Evolutionary conservation across 352 stramenopile species (phyloP).

Genomic region (Plasmopara muralis): DNA sequence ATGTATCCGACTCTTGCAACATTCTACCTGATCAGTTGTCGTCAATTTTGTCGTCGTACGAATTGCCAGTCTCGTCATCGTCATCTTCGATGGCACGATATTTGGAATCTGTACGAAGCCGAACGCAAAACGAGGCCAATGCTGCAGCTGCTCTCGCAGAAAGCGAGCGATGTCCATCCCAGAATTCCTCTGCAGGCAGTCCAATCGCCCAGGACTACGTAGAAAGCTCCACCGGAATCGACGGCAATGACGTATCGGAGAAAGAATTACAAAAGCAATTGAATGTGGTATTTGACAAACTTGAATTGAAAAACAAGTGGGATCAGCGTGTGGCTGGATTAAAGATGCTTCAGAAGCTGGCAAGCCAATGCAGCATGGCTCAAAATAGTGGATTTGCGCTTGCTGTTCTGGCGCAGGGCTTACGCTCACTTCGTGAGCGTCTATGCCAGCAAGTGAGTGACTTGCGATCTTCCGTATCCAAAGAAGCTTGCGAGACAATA

Average conservation of each 20-base stretch:
- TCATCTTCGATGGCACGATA: constrained; percentile 54
- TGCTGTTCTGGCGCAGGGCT: constrained; percentile 20
- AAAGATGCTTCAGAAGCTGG: constrained; percentile 54
- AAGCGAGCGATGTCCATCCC: constrained; percentile 35
- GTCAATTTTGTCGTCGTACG: constrained; percentile 45
- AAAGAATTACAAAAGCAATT: constrained; percentile 61
- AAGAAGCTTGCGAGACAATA: constrained; percentile 71
- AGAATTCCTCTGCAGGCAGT: constrained; percentile 34
- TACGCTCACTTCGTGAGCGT: constrained; percentile 54
- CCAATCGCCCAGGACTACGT: constrained; percentile 19
- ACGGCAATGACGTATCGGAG: constrained; percentile 32
- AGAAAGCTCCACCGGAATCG: constrained; percentile 1
- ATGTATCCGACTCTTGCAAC: background rate
- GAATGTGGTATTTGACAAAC: constrained; percentile 41
- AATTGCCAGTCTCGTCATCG: constrained; percentile 33
- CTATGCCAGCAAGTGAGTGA: constrained; percentile 70
- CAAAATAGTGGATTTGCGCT: constrained; percentile 28
- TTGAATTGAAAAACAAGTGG: constrained; percentile 69
- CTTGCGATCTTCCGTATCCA: constrained; percentile 67
- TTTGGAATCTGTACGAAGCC: constrained; percentile 39
- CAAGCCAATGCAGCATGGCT: constrained; percentile 33
- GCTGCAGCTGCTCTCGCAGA: constrained; percentile 5
- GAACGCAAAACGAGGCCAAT: constrained; percentile 36
- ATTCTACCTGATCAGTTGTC: constrained; percentile 22
- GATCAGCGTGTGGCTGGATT: constrained; percentile 65